Conservation (phyloP, 441 rosid genomes). For the Eruca vesicaria region DNA sequence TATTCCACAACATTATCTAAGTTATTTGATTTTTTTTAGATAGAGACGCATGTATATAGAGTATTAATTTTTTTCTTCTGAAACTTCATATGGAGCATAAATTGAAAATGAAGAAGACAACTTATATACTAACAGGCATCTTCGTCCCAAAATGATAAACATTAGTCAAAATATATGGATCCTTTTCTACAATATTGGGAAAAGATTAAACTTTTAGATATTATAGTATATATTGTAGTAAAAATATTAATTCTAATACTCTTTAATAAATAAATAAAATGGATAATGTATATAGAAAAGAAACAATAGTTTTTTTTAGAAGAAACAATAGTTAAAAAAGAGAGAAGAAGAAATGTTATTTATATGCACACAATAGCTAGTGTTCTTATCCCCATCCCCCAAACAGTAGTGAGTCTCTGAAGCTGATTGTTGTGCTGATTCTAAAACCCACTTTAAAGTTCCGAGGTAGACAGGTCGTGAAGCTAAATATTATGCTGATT, state of each 20-base stretch:
- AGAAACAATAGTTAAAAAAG: not conserved
- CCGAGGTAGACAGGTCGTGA: too few relatives aligned
- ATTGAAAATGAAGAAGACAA: not conserved
- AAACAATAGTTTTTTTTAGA: not conserved
- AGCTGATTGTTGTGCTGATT: too few relatives aligned
- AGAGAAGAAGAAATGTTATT: not conserved
- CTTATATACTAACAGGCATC: not conserved
- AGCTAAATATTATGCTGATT: too few relatives aligned
- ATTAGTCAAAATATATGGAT: not conserved
- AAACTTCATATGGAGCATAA: not conserved
- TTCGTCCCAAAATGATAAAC: not conserved
- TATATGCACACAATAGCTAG: not conserved
- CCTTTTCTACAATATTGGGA: not conserved
- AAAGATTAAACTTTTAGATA: too few relatives aligned
- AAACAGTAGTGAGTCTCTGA: too few relatives aligned
- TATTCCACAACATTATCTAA: too few relatives aligned
- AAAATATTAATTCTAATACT: too few relatives aligned
- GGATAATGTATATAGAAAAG: not conserved
- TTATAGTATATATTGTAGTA: not conserved
- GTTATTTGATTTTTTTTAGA: not conserved
- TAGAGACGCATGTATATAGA: not conserved
- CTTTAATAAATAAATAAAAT: too few relatives aligned
- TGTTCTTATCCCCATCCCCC: too few relatives aligned
- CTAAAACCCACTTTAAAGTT: too few relatives aligned
- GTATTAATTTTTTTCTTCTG: too few relatives aligned